phyloP scores from a whole-genome alignment of 768 basidiomycete genomes.

The Termitomyces sp. region DNA sequence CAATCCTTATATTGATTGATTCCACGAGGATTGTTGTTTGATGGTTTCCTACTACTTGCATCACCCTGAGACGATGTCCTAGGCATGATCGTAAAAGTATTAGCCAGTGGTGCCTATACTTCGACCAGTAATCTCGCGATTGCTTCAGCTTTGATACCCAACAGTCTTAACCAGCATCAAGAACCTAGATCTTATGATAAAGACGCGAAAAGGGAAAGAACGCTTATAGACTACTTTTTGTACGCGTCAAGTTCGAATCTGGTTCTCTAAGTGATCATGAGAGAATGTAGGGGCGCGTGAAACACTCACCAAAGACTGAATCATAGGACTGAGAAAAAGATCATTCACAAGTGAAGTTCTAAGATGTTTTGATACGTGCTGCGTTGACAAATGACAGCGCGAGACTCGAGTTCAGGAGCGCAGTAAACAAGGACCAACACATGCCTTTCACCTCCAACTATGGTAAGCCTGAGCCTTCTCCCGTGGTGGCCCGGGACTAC shows the following conservation, averaged over 20 bases:
- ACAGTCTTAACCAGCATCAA: not conserved
- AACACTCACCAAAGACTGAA: not conserved
- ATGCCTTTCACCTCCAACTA: too few relatives aligned
- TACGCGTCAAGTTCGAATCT: not conserved
- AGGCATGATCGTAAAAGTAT: not conserved
- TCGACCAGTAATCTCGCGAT: too few relatives aligned
- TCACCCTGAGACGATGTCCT: not conserved
- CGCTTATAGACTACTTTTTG: not conserved
- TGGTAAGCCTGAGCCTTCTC: too few relatives aligned
- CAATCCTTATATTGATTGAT: conserved; percentile 12
- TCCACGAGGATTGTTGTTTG: conserved; percentile 11
- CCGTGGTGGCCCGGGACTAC: too few relatives aligned
- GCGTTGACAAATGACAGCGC: too few relatives aligned
- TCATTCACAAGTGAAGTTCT: not conserved
- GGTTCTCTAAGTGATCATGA: not conserved
- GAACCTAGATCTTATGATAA: not conserved
- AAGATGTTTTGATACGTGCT: too few relatives aligned
- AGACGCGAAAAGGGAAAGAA: not conserved
- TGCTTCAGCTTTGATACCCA: not conserved
- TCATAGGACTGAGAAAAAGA: not conserved
- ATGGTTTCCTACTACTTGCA: not conserved
- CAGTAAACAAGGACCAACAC: too few relatives aligned
- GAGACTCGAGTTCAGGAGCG: too few relatives aligned
- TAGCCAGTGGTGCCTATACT: too few relatives aligned
- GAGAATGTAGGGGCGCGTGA: not conserved